These are phyloP conservation scores for Dendrobium catenatum DNA, from an alignment of 106 monocot genomes.

Conservation along the genomic window DNA sequence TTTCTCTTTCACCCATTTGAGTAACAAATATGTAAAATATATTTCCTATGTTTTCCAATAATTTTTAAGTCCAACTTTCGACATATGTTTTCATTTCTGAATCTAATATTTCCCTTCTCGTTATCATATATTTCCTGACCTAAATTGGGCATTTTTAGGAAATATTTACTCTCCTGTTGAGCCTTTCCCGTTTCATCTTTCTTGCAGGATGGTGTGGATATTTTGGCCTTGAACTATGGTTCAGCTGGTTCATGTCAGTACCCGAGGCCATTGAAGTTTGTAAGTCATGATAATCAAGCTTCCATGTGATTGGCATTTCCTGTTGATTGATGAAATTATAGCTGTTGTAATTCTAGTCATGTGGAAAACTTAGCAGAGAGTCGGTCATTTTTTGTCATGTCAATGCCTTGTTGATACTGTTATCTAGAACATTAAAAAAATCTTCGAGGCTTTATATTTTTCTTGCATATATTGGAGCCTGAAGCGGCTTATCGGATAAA, in stretches of 20 bases:
- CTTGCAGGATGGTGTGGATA: constrained; percentile 79
- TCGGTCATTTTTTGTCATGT: background rate
- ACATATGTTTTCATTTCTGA: background rate
- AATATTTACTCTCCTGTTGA: background rate
- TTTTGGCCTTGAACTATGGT: constrained; percentile 93
- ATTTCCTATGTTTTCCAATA: too few species aligned
- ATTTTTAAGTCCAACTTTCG: background rate
- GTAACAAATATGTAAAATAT: too few species aligned
- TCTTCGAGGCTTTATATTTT: background rate
- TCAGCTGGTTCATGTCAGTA: constrained; percentile 82
- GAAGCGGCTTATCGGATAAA: background rate
- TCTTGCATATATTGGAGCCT: background rate
- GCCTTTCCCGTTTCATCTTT: background rate
- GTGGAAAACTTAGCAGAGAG: background rate
- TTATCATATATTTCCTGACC: too few species aligned
- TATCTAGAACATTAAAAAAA: background rate
- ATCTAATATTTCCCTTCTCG: background rate
- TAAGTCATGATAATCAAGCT: constrained; percentile 31
- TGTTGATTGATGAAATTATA: background rate
- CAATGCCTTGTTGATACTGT: background rate
- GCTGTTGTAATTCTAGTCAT: background rate
- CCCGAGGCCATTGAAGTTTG: constrained; percentile 65
- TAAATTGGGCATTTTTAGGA: too few species aligned
- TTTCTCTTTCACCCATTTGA: too few species aligned
- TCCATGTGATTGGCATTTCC: background rate